These are phyloP conservation scores for Aspergillus sp. DNA, from an alignment of 2,329 filamentous ascomycete species.

Conservation along the genomic window DNA sequence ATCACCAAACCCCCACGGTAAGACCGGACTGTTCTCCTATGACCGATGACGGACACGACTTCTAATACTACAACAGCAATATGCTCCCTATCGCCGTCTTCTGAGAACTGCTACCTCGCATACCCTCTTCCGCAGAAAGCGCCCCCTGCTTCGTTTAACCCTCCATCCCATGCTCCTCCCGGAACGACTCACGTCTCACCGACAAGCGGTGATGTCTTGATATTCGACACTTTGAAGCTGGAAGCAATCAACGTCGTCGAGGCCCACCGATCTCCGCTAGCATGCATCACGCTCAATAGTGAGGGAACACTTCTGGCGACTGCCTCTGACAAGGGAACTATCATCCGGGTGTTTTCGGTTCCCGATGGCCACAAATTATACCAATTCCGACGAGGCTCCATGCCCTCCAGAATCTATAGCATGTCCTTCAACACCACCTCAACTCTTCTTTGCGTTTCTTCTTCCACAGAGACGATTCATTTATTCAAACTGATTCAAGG, in stretches of 20 bases:
- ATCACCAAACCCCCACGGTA: conserved; percentile 80
- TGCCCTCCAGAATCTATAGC: conserved; percentile 93
- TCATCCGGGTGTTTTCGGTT: conserved; percentile 91
- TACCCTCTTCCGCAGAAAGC: conserved; percentile 76
- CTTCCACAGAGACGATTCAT: conserved; percentile 92
- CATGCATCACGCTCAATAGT: conserved; percentile 84
- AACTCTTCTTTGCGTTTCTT: conserved; percentile 90
- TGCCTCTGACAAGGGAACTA: conserved; percentile 94
- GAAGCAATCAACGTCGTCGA: conserved; percentile 95
- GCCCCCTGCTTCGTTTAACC: conserved; percentile 46
- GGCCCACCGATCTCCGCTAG: conserved; percentile 86
- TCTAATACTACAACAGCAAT: conserved; percentile 55
- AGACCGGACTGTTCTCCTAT: conserved; percentile 4
- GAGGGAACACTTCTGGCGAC: conserved; percentile 90
- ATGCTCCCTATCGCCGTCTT: conserved; percentile 87
- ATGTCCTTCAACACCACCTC: conserved; percentile 98
- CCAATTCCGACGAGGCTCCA: conserved; percentile 92
- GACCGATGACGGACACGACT: neutral
- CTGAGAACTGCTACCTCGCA: conserved; percentile 91
- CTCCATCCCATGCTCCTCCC: conserved; percentile 80
- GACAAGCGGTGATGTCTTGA: conserved; percentile 84
- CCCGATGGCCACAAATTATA: conserved; percentile 89
- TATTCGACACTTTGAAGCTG: conserved; percentile 84
- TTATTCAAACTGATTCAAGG: conserved; percentile 73
- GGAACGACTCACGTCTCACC: conserved; percentile 68